These are phyloP conservation scores for Brassica napus DNA, from an alignment of 345 rosid genomes.

Conservation along the genomic window Da-Ae NC_063437.1:9640501-9641000, in stretches of 20 bases:
- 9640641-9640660: neutral
- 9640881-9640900: neutral
- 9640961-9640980: neutral
- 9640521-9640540: neutral
- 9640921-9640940: neutral
- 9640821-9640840: neutral
- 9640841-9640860: neutral
- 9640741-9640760: neutral
- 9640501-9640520: neutral
- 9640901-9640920: neutral
- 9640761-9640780: neutral
- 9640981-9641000: slow-evolving; percentile 5
- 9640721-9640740: neutral
- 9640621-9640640: neutral
- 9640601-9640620: neutral
- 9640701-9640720: neutral
- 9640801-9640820: neutral
- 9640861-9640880: neutral
- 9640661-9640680: neutral
- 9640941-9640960: neutral
- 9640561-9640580: neutral
- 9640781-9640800: neutral
- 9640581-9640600: neutral
- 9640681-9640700: neutral
- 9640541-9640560: neutral